A percentile compares a stretch with the other conserved stretches of the same genome.
phyloP scores from a whole-genome alignment of 768 basidiomycete genomes.

The Tricholoma flavovirens region DNA sequence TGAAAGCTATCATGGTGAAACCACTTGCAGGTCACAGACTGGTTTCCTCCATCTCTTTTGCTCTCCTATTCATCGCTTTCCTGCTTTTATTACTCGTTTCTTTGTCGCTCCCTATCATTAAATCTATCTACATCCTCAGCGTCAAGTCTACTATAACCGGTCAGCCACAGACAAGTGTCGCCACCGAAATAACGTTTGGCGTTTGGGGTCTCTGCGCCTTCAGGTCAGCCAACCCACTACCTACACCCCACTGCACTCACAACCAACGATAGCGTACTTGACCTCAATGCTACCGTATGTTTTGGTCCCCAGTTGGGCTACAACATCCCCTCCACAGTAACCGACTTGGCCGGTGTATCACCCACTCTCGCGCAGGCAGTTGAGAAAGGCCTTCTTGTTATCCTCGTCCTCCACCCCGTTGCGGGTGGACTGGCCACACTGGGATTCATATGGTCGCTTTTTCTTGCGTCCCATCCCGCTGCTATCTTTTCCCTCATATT shows the following conservation, averaged over 20 bases:
- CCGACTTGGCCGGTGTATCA: slow-evolving; percentile 39
- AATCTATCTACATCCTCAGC: slow-evolving; percentile 55
- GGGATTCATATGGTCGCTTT: slow-evolving; percentile 47
- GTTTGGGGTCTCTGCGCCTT: slow-evolving; percentile 79
- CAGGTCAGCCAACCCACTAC: slow-evolving; percentile 19
- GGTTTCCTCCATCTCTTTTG: slow-evolving; percentile 41
- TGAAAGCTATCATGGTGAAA: not conserved
- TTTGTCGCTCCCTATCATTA: slow-evolving; percentile 70
- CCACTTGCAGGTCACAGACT: slow-evolving; percentile 42
- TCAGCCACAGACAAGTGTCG: slow-evolving; percentile 42
- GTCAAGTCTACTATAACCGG: slow-evolving; percentile 30
- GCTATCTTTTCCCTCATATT: slow-evolving; percentile 56
- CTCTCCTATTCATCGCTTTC: slow-evolving; percentile 54
- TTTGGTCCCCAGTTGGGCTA: slow-evolving; percentile 67
- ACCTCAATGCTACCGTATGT: slow-evolving; percentile 43
- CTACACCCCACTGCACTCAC: not conserved
- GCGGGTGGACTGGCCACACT: slow-evolving; percentile 54
- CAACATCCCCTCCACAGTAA: slow-evolving; percentile 43
- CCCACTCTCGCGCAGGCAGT: slow-evolving; percentile 38
- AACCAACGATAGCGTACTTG: not conserved
- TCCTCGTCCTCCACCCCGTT: slow-evolving; percentile 69
- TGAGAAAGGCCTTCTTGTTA: slow-evolving; percentile 40
- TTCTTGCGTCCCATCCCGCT: slow-evolving; percentile 49
- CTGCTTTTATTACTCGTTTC: slow-evolving; percentile 73
- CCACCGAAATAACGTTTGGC: slow-evolving; percentile 64